These are phyloP conservation scores for Glycine latifolia DNA, from an alignment of 306 rosid genomes.

Conservation along the genomic window DNA sequence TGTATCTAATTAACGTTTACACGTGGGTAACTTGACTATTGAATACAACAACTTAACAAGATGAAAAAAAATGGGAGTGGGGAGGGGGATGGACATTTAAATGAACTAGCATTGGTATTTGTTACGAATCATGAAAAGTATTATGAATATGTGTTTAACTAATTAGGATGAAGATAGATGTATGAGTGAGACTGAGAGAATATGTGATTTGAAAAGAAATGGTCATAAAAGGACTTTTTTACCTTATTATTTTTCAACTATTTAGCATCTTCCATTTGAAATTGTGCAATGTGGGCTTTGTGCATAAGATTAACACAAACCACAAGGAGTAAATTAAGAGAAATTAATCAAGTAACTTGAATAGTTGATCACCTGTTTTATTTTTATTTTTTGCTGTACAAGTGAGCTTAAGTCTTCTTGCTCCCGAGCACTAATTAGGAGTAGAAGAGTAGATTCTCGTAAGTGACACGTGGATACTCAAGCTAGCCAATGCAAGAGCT, in stretches of 20 bases:
- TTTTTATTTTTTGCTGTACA: too few species aligned
- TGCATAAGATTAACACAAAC: not conserved
- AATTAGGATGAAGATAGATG: not conserved
- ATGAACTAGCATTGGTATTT: not conserved
- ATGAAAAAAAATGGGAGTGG: not conserved
- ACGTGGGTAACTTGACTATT: not conserved
- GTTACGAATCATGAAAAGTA: not conserved
- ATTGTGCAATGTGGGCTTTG: not conserved
- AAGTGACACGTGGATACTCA: too few species aligned
- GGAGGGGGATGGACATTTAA: not conserved
- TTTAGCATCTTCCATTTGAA: too few species aligned
- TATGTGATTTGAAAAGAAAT: not conserved
- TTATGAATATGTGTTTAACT: not conserved
- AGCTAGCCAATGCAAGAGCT: too few species aligned
- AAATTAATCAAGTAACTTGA: not conserved
- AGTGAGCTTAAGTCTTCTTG: too few species aligned
- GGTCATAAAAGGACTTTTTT: too few species aligned
- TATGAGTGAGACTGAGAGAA: not conserved
- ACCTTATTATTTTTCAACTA: too few species aligned
- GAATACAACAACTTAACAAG: not conserved
- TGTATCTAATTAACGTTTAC: not conserved
- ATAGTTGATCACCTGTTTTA: too few species aligned
- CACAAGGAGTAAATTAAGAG: not conserved
- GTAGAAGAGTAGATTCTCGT: too few species aligned
- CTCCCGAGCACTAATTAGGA: too few species aligned